A percentile compares a stretch with the other conserved stretches of the same genome.
These are phyloP conservation scores for Diutina neorugosa DNA, from an alignment of 1,139 yeast genomes.

Conservation along the genomic window DNA sequence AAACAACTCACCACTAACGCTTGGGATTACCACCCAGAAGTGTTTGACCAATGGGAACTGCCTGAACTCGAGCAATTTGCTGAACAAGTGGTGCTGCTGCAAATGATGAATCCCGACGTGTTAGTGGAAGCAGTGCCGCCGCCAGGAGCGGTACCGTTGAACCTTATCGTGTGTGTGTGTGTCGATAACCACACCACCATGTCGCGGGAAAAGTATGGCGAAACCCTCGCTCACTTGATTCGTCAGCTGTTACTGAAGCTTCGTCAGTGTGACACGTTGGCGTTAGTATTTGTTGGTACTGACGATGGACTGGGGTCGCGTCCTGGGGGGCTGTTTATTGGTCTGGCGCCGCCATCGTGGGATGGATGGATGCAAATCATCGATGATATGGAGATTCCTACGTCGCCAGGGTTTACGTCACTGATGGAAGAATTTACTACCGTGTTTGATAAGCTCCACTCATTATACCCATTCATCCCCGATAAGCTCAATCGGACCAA, in stretches of 20 bases:
- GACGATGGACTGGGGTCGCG: not conserved
- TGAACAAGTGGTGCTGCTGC: not conserved
- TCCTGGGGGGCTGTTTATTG: not conserved
- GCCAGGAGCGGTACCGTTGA: not conserved
- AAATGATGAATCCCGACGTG: not conserved
- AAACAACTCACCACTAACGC: slow-evolving; percentile 2
- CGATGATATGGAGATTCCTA: not conserved
- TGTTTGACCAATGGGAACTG: slow-evolving; percentile 3
- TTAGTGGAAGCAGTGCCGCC: slow-evolving; percentile 2
- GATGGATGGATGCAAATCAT: not conserved
- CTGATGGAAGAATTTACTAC: not conserved
- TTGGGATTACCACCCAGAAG: slow-evolving; percentile 1
- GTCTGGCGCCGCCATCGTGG: slow-evolving; percentile 2
- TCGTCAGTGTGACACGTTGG: not conserved
- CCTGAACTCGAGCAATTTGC: slow-evolving; percentile 3
- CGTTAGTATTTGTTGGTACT: not conserved
- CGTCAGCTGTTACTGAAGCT: not conserved
- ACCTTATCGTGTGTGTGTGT: not conserved
- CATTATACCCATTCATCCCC: slow-evolving; percentile 2
- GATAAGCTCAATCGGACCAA: slow-evolving; percentile 1
- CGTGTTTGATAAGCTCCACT: slow-evolving; percentile 4
- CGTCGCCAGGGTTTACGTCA: not conserved
- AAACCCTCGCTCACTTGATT: not conserved
- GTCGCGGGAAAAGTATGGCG: not conserved
- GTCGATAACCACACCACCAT: not conserved